Evolutionary conservation across 2,329 filamentous ascomycete genomes (phyloP).

Genomic region (Fusarium transvaalense): DNA sequence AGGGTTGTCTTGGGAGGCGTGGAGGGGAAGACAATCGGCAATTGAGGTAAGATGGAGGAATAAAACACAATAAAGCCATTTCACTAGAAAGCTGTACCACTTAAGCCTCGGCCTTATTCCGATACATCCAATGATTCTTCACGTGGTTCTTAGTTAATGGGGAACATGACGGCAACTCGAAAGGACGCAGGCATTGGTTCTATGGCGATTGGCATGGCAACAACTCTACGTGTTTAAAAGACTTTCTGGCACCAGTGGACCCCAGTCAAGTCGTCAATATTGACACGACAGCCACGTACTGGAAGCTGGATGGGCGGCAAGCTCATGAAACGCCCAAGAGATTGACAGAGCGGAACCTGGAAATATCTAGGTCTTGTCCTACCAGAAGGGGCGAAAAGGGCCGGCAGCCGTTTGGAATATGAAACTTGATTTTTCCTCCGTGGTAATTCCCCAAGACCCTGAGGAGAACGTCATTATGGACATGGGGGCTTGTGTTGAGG

Average conservation of each 20-base stretch:
- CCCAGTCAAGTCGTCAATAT: slow-evolving; percentile 10
- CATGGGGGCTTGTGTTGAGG: slow-evolving; percentile 7
- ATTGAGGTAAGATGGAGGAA: slow-evolving; percentile 21
- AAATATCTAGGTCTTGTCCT: slow-evolving; percentile 4
- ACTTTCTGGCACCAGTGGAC: slow-evolving; percentile 26
- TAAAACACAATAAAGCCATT: slow-evolving; percentile 22
- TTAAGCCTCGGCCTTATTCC: slow-evolving; percentile 12
- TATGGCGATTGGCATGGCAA: slow-evolving; percentile 18
- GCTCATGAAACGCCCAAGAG: slow-evolving; percentile 33
- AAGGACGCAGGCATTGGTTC: background rate
- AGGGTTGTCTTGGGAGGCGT: background rate
- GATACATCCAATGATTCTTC: background rate
- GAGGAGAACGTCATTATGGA: slow-evolving; percentile 26
- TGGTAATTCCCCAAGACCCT: slow-evolving; percentile 15
- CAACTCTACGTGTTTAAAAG: slow-evolving; percentile 12
- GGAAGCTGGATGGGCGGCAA: slow-evolving; percentile 19
- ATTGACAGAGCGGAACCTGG: slow-evolving; percentile 9
- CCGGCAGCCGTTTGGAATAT: slow-evolving; percentile 28
- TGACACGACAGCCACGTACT: slow-evolving; percentile 34
- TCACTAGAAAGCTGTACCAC: slow-evolving; percentile 2
- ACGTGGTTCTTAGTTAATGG: background rate
- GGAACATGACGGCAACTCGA: background rate
- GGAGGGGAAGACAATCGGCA: slow-evolving; percentile 10
- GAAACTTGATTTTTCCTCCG: slow-evolving; percentile 38
- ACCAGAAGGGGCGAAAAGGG: slow-evolving; percentile 22